These are phyloP conservation scores for Selaginella tamariscina DNA, from an alignment of 75 land plant genomes.

Conservation along the genomic window DNA sequence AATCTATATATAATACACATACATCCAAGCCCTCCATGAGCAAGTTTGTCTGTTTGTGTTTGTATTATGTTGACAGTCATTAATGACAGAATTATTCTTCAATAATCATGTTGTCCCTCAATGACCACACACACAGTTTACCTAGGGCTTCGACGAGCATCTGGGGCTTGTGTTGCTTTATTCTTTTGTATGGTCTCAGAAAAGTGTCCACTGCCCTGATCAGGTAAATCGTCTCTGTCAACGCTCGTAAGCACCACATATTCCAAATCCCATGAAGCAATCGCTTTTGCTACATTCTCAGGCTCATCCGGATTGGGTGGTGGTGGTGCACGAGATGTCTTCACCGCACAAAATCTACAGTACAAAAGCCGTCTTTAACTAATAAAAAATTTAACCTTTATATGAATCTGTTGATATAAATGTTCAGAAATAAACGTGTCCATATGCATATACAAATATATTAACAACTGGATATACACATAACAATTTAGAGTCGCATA, in stretches of 20 bases:
- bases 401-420: background rate
- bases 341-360: conserved; percentile 88
- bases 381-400: no score
- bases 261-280: conserved; percentile 94
- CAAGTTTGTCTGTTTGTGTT: no score
- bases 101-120: no score
- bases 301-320: conserved; percentile 93
- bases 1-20: no score
- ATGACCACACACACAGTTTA: conserved; percentile 16
- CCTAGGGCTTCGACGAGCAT: conserved; percentile 95
- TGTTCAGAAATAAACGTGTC: background rate
- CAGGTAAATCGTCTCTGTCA: conserved; percentile 86
- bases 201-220: conserved; percentile 95
- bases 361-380: no score
- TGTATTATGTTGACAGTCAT: no score
- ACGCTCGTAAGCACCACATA: conserved; percentile 96
- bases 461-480: no score
- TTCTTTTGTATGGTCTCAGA: conserved; percentile 70
- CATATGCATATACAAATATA: background rate
- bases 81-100: no score
- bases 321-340: conserved; percentile 85
- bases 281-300: conserved; percentile 80
- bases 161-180: conserved; percentile 63
- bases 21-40: no score
- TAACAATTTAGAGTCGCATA: no score